Conservation (phyloP, 2,329 filamentous ascomycete genomes). For the Paraconiothyrium sp. region DNA sequence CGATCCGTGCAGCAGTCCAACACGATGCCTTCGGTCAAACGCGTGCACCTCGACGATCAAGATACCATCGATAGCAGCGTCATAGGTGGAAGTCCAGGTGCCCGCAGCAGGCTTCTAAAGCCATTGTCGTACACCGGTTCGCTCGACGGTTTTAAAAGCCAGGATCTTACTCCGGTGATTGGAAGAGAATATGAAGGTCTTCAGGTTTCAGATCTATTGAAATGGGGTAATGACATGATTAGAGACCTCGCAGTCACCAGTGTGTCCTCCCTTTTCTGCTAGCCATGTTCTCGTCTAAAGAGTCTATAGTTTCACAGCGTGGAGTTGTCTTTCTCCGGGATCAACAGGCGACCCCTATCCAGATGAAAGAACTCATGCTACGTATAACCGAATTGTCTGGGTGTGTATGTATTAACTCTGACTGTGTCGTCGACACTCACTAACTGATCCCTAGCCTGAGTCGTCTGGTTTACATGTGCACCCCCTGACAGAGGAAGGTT, state of each 20-base stretch:
- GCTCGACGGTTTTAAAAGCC: slow-evolving; percentile 34
- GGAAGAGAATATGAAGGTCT: slow-evolving; percentile 58
- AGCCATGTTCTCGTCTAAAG: neutral
- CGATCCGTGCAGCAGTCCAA: neutral
- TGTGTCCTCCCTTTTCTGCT: slow-evolving; percentile 40
- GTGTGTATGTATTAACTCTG: slow-evolving; percentile 55
- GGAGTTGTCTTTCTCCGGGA: slow-evolving; percentile 76
- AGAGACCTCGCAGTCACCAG: slow-evolving; percentile 65
- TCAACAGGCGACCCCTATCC: slow-evolving; percentile 64
- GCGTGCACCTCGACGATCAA: slow-evolving; percentile 18
- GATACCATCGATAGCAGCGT: slow-evolving; percentile 22
- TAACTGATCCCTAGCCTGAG: slow-evolving; percentile 29
- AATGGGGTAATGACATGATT: slow-evolving; percentile 49
- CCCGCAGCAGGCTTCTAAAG: slow-evolving; percentile 32
- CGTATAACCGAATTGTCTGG: slow-evolving; percentile 68
- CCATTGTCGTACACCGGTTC: slow-evolving; percentile 37
- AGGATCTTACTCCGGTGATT: slow-evolving; percentile 62
- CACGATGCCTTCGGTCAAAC: slow-evolving; percentile 38
- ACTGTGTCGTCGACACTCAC: neutral
- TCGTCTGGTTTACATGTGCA: slow-evolving; percentile 42
- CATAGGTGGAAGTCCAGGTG: slow-evolving; percentile 32
- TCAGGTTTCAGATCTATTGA: slow-evolving; percentile 41
- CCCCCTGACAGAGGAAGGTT: slow-evolving; percentile 58
- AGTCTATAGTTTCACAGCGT: slow-evolving; percentile 67
- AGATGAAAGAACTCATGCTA: slow-evolving; percentile 71